Percentiles rank a stretch among this genome's conserved stretches.
Conservation (phyloP, 2,329 filamentous ascomycete species). For the Trichoderma afroharzianum region DNA sequence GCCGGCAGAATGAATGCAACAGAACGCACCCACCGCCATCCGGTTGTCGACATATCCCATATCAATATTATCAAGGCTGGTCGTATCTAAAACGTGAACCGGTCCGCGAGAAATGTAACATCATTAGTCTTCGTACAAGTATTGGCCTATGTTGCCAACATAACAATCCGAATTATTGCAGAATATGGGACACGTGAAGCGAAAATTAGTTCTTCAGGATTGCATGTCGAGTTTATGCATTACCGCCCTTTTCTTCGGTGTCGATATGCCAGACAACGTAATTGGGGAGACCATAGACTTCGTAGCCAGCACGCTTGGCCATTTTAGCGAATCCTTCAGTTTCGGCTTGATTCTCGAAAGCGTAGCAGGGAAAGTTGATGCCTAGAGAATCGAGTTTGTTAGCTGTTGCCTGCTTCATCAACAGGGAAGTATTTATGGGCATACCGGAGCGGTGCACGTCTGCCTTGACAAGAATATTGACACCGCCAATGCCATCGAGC, state of each 20-base stretch:
- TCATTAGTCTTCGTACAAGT: slow-evolving; percentile 28
- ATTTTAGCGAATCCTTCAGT: slow-evolving; percentile 99
- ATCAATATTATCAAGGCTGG: slow-evolving; percentile 16
- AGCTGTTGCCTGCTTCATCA: slow-evolving; percentile 21
- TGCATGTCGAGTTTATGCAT: slow-evolving; percentile 44
- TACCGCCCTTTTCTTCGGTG: slow-evolving; percentile 89
- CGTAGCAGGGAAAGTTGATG: slow-evolving; percentile 95
- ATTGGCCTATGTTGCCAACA: slow-evolving; percentile 20
- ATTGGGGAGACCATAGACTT: slow-evolving; percentile 89
- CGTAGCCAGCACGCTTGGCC: slow-evolving; percentile 92
- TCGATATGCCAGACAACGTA: slow-evolving; percentile 99
- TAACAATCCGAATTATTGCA: slow-evolving; percentile 18
- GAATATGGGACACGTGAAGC: slow-evolving; percentile 25
- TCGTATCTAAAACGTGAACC: slow-evolving; percentile 11
- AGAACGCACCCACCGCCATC: slow-evolving; percentile 7
- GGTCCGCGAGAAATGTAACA: slow-evolving; percentile 20
- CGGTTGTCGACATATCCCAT: slow-evolving; percentile 12
- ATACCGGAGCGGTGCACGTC: slow-evolving; percentile 92
- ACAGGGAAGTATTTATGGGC: slow-evolving; percentile 21
- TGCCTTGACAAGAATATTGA: slow-evolving; percentile 96
- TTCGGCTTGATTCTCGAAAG: slow-evolving; percentile 98
- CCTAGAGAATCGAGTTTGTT: slow-evolving; percentile 47
- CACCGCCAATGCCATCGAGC: slow-evolving; percentile 92
- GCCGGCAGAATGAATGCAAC: slow-evolving; percentile 17
- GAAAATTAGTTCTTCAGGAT: neutral